Evolutionary conservation across 2,329 filamentous ascomycete genomes (phyloP), one percentile per base, ranked within the genome.

Genomic region (Fusarium sp.): DNA sequence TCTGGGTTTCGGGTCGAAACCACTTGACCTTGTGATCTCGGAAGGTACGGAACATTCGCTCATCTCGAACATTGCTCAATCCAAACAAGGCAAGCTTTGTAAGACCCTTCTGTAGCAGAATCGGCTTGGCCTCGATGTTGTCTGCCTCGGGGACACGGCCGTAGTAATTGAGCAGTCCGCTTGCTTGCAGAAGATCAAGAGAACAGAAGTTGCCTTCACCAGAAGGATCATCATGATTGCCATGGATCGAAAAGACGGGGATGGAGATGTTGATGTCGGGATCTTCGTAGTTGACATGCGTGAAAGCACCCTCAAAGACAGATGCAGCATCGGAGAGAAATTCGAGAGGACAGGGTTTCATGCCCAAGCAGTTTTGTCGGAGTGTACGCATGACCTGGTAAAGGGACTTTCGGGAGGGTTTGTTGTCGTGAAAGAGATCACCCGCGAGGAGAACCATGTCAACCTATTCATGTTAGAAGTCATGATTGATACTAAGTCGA

Each of bases 201-300:
- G 95, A 95, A 71, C 96, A 97, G 73, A 92, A 92, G 79, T 97
- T 94, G 16, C 95, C 96, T 77, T 98, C 95, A 15, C 96, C 96
- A n/a, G 95, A 97, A 0, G 96, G 96, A 79, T 99, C 96, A 79
- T 99, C 96, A 80, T 99, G 96, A 78, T 99, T 99, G 49, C 96
- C 96, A 77, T 99, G 97, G 44, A 99, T 99, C 2, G 95, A 97
- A 80, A 99, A 99, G 33, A 99, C 94, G 0, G 96, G 96, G 62
- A 98, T 98, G 3, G 95, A 94, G 68, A 99, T 90, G 78, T 99
- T 99, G 82, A 99, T 98, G 77, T 99, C 94, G 29, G 94, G 90
- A 78, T 99, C 96, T 82, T 98, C 94, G 82, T 99, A 99, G 82
- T 99, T 99, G 82, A 97, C 95, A 80, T 98, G 93, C 55, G 94